Conservation (phyloP, 495 filamentous ascomycete species). For the Aspergillus kassunensis region DNA sequence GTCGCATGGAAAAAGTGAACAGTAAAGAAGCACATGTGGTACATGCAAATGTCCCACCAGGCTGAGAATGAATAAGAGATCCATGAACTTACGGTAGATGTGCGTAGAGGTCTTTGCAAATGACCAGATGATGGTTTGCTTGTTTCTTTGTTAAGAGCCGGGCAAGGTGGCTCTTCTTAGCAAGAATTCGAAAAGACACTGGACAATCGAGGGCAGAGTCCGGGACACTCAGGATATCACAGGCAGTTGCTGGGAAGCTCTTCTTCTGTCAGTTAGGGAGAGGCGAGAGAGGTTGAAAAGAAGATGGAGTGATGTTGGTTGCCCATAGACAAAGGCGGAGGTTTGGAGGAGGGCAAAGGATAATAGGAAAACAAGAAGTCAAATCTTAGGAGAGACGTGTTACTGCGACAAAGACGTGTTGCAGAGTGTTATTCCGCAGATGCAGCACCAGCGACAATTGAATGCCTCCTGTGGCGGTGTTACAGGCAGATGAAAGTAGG, state of each 20-base stretch:
- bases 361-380: neutral
- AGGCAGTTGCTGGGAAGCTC: neutral
- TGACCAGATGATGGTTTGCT: neutral
- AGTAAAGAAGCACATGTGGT: neutral
- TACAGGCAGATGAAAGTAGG: slow-evolving; percentile 9
- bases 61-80: neutral
- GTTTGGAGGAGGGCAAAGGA: neutral
- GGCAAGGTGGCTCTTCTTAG: neutral
- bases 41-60: neutral
- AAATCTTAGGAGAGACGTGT: neutral
- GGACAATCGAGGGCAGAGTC: neutral
- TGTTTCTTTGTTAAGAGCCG: slow-evolving; percentile 3
- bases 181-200: neutral
- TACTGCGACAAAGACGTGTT: neutral
- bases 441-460: neutral
- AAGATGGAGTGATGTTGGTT: neutral
- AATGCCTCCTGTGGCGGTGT: slow-evolving; percentile 7
- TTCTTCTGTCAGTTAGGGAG: neutral
- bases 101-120: neutral
- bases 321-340: neutral
- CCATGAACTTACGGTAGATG: neutral
- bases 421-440: slow-evolving; percentile 6
- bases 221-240: neutral
- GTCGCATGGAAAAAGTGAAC: neutral
- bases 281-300: neutral